phyloP scores from a whole-genome alignment of 306 rosid species.

The Lotus japonicus region DNA sequence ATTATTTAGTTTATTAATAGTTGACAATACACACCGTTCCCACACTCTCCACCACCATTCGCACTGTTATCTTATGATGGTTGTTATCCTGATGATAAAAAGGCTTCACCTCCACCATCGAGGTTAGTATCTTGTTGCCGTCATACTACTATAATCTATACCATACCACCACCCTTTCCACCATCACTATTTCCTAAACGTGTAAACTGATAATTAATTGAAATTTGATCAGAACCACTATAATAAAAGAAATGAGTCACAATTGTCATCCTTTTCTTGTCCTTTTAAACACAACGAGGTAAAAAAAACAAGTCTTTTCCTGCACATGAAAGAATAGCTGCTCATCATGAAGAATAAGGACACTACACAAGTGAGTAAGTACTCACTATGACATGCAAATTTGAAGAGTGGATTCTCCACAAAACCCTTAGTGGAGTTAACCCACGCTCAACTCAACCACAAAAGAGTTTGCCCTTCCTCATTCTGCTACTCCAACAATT shows the following conservation, averaged over 20 bases:
- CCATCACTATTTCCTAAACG: constrained; percentile 20
- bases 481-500: constrained; percentile 19
- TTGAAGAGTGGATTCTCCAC: constrained; percentile 46
- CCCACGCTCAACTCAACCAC: constrained; percentile 46
- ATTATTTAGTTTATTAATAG: too few species aligned
- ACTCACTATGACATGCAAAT: constrained; percentile 33
- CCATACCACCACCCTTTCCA: background rate
- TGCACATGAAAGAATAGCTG: background rate
- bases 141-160: constrained; percentile 10
- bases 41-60: background rate
- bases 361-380: constrained; percentile 30
- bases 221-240: constrained; percentile 19
- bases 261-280: too few species aligned
- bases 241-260: background rate
- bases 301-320: background rate
- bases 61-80: background rate
- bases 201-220: constrained; percentile 4
- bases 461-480: constrained; percentile 11
- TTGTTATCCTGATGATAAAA: background rate
- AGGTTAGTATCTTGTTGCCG: background rate
- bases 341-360: constrained; percentile 29
- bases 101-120: constrained; percentile 7
- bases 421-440: constrained; percentile 39
- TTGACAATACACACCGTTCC: background rate
- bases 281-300: constrained; percentile 11